Percentiles rank a stretch among this genome's conserved stretches.
Evolutionary conservation across 176 grass and related monocot genomes (phyloP).

Genomic region (Aegilops umbellulata): DNA sequence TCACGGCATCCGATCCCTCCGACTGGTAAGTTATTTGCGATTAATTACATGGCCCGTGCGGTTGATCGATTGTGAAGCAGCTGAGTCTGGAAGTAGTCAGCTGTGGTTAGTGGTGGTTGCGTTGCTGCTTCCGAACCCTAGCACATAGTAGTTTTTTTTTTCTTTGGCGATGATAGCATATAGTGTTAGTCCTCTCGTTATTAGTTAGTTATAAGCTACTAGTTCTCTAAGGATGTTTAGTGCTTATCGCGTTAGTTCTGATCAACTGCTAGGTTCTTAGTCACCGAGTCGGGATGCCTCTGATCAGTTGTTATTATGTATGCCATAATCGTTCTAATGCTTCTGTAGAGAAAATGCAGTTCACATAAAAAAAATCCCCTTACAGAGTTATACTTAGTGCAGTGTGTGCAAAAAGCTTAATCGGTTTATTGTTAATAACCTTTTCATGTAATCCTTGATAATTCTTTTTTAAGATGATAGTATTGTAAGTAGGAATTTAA

Average conservation of each 20-base stretch:
- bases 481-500: not conserved
- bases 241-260: not conserved
- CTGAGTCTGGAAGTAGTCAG: not conserved
- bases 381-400: too few species aligned
- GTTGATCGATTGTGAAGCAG: not conserved
- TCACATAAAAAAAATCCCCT: not conserved
- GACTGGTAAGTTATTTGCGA: not conserved
- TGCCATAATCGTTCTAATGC: not conserved
- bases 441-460: not conserved
- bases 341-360: not conserved
- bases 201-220: not conserved
- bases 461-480: not conserved
- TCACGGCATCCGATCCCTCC: not conserved
- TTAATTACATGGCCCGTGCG: not conserved
- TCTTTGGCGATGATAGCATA: not conserved
- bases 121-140: conserved; percentile 14
- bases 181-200: not conserved
- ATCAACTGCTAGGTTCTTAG: not conserved
- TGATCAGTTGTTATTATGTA: not conserved
- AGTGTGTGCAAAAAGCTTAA: not conserved
- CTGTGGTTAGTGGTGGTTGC: not conserved
- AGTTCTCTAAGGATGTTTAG: not conserved
- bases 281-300: not conserved
- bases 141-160: not conserved
- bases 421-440: not conserved